Base-by-base conservation (phyloP, 2,329 filamentous ascomycete genomes). In the Fusarium mangiferae region DNA sequence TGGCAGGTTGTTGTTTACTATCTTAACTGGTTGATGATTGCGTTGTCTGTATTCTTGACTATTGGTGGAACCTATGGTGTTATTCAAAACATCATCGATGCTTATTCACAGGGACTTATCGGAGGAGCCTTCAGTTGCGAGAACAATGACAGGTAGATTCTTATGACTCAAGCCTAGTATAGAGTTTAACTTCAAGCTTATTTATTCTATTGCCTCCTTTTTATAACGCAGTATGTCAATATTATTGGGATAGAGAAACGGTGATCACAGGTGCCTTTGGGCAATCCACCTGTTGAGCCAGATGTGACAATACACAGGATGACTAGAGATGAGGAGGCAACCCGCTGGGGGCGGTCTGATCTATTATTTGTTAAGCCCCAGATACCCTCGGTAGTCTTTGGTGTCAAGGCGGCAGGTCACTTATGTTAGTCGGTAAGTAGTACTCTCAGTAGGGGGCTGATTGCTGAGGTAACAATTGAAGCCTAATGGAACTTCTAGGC, bases 41-140 rank as follows among this genome's bases (percentile, higher is more conserved):
- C 46, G 1, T 17, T 68, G 4, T 68, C 66, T 6, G 66, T 52
- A 3, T 68, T 68, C 6, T 39, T 68, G 12, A 68, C 55, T 7
- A 61, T 68, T 39, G 66, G 66, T 35, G 66, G 66, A 39, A 68
- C 66, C 11, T 68, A 68, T 35, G 66, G 66, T 26, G 66, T 68
- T 26, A 17, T 68, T 10, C 63, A 68, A 9, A 68, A 68, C n/a
- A 68, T 68, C 11, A 68, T 68, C 15, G 63, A 68, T 24, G 66
- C 66, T 24, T 68, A 68, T 38, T 44, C 63, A 12, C 17, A 61
- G 42, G 66, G 66, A 6, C 28, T 68, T 6, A 68, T 68, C 30
- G 63, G 66, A n/a, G 63, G 63, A 33, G 66, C 66, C 6, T 68
- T 68, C 42, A 68, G 63, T 6, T 68, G 63, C 3, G 63, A 60